Percentiles rank a stretch among this genome's conserved stretches.
Evolutionary conservation across 2,329 filamentous ascomycete genomes (phyloP).

Genomic region (Dothidotthia symphoricarpi): DNA sequence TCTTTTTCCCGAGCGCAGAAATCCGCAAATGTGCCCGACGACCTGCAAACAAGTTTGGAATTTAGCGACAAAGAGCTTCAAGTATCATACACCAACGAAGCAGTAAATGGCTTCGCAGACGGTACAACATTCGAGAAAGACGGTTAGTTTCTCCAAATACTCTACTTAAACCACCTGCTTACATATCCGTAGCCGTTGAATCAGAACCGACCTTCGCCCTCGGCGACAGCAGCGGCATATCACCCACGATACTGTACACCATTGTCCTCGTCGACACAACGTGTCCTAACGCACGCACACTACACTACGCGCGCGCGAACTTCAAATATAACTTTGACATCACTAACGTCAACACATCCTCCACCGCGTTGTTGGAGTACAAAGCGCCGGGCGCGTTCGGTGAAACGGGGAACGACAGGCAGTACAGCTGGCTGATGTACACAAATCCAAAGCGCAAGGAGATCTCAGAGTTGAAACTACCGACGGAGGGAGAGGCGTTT

Average conservation of each 20-base stretch:
- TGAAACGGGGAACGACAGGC: slow-evolving; percentile 31
- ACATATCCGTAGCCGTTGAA: slow-evolving; percentile 22
- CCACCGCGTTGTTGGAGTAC: slow-evolving; percentile 24
- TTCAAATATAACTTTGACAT: slow-evolving; percentile 31
- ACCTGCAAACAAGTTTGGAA: too few relatives aligned
- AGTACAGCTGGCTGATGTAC: slow-evolving; percentile 38
- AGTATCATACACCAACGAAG: slow-evolving; percentile 27
- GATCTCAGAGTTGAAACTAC: slow-evolving; percentile 24
- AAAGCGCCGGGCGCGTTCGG: slow-evolving; percentile 32
- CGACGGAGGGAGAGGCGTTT: slow-evolving; percentile 25
- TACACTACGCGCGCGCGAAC: slow-evolving; percentile 36
- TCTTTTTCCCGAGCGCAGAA: slow-evolving; percentile 6
- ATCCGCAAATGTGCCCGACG: slow-evolving; percentile 13
- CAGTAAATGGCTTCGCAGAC: slow-evolving; percentile 30
- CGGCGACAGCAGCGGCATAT: slow-evolving; percentile 35
- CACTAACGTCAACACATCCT: slow-evolving; percentile 24
- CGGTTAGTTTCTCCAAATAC: slow-evolving; percentile 12
- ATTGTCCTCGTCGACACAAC: slow-evolving; percentile 38
- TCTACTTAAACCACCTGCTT: background rate
- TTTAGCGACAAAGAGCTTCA: slow-evolving; percentile 29
- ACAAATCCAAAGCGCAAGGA: slow-evolving; percentile 24
- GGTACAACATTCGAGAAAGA: slow-evolving; percentile 27
- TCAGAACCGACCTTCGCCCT: slow-evolving; percentile 34
- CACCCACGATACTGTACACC: slow-evolving; percentile 25
- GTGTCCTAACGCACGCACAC: slow-evolving; percentile 21